These are phyloP conservation scores for Phaeotremella fagi DNA, from an alignment of 768 basidiomycete species.

Conservation along the genomic window DNA sequence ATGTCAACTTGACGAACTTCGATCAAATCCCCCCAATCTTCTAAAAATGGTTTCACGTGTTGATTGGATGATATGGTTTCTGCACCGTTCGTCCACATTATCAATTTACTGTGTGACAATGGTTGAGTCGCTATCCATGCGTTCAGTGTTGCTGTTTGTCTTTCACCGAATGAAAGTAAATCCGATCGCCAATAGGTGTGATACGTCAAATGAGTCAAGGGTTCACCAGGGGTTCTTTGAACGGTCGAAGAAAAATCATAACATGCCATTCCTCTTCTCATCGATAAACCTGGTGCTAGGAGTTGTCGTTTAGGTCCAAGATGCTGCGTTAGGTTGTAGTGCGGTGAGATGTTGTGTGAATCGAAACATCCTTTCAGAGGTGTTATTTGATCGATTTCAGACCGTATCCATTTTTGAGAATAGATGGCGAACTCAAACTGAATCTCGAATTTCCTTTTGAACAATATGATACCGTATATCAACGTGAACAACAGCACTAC, in stretches of 20 bases:
- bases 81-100: constrained; percentile 87
- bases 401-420: constrained; percentile 65
- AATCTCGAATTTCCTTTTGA: constrained; percentile 57
- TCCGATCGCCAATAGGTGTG: constrained; percentile 95
- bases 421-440: constrained; percentile 83
- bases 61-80: constrained; percentile 49
- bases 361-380: constrained; percentile 52
- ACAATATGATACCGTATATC: constrained; percentile 47
- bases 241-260: constrained; percentile 89
- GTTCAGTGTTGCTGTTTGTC: constrained; percentile 87
- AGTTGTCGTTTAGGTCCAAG: constrained; percentile 60
- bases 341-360: constrained; percentile 30
- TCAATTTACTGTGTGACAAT: constrained; percentile 58
- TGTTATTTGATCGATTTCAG: constrained; percentile 63
- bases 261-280: constrained; percentile 80
- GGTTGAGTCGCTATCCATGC: constrained; percentile 93
- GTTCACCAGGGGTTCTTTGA: constrained; percentile 44
- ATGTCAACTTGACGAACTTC: constrained; percentile 68
- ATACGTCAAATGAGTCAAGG: constrained; percentile 55
- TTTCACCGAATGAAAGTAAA: constrained; percentile 68
- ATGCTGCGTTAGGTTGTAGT: constrained; percentile 38
- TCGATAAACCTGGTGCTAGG: constrained; percentile 71
- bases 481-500: not conserved
- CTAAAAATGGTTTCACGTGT: constrained; percentile 60
- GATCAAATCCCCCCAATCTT: constrained; percentile 66